Evolutionary conservation across 1,284 basidiomycete genomes (phyloP).

Genomic region (Ustilago cynodontis): DNA sequence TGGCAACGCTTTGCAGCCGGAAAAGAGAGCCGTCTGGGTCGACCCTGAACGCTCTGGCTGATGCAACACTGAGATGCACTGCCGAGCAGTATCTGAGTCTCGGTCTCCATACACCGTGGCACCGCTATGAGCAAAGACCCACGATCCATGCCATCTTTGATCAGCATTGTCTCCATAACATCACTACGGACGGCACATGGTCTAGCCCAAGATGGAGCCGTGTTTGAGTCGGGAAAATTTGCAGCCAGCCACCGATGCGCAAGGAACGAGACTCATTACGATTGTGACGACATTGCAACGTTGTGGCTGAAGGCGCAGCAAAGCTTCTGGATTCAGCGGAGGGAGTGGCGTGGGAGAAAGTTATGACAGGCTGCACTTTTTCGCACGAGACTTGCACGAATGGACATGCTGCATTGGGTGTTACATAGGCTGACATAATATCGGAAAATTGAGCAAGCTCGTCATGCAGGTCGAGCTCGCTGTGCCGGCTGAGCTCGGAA

Average conservation of each 20-base stretch:
- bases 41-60: too few species aligned
- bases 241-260: not conserved
- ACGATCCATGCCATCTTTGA: too few species aligned
- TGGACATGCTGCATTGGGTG: not conserved
- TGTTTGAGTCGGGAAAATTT: constrained; percentile 4
- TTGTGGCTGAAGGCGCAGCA: not conserved
- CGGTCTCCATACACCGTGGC: too few species aligned
- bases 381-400: constrained; percentile 1
- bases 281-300: not conserved
- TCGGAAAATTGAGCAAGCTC: not conserved
- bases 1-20: too few species aligned
- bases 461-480: constrained; percentile 9
- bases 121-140: too few species aligned
- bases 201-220: not conserved
- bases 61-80: too few species aligned
- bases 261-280: not conserved
- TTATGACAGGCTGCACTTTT: not conserved
- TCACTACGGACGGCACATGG: not conserved
- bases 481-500: not conserved
- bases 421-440: constrained; percentile 9
- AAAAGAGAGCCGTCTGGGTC: too few species aligned
- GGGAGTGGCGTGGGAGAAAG: constrained; percentile 3
- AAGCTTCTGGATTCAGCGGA: not conserved
- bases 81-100: too few species aligned
- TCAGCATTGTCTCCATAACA: too few species aligned